Evolutionary conservation across 139 green algal genomes (phyloP).

Genomic region (Edaphochlamys debaryana): DNA sequence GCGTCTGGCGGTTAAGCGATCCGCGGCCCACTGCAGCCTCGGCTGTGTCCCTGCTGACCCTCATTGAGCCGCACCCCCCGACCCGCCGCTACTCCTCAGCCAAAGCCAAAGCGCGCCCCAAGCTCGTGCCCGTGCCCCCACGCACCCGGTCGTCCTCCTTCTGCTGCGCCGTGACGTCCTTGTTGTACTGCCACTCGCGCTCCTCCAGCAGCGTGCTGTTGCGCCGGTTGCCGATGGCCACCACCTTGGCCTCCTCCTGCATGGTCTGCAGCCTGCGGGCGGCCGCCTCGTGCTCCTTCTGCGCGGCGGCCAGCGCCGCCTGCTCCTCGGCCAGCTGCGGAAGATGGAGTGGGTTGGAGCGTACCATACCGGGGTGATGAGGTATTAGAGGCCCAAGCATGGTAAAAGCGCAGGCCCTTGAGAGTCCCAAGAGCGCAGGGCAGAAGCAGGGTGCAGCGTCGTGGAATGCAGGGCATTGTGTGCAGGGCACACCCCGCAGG

Average conservation of each 20-base stretch:
- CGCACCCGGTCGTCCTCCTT: neutral
- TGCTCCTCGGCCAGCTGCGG: neutral
- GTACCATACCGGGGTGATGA: no score
- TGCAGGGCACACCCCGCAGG: neutral
- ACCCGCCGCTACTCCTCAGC: no score
- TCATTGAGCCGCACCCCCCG: neutral
- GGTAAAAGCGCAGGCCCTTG: no score
- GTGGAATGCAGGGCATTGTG: no score
- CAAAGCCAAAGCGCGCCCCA: no score
- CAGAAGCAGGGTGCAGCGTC: no score
- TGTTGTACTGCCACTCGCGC: neutral
- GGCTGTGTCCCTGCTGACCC: no score
- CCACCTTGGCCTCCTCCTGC: neutral
- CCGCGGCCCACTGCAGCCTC: neutral
- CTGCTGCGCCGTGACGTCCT: neutral
- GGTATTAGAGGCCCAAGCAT: no score
- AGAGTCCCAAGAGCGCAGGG: no score
- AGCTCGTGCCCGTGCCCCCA: no score
- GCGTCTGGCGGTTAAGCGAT: no score
- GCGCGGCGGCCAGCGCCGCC: neutral
- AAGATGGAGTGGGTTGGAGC: no score
- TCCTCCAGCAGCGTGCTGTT: constrained; percentile 15
- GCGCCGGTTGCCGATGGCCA: neutral
- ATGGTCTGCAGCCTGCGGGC: neutral
- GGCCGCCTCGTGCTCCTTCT: neutral